phyloP scores from a whole-genome alignment of 129 eudicot species.

The Silybum marianum region DNA sequence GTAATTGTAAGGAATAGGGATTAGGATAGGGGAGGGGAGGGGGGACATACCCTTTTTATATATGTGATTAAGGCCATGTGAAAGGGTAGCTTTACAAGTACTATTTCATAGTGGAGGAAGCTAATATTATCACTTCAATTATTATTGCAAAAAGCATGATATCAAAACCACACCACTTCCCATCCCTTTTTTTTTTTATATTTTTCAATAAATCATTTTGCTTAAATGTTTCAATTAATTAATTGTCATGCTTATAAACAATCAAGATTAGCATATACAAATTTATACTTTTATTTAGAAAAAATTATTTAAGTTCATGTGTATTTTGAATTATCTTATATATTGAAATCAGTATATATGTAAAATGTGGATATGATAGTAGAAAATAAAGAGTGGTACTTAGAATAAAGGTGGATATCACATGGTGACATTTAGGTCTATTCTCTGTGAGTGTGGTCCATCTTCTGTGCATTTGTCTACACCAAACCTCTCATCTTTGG shows the following conservation, averaged over 20 bases:
- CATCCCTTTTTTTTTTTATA: not conserved
- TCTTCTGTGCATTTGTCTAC: slow-evolving; percentile 36
- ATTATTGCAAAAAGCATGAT: slow-evolving; percentile 44
- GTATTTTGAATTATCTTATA: not conserved
- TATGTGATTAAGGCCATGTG: slow-evolving; percentile 30
- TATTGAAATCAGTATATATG: not conserved
- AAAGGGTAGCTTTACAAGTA: slow-evolving; percentile 42
- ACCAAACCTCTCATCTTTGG: slow-evolving; percentile 15
- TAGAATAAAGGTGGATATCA: slow-evolving; percentile 35
- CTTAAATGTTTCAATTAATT: not conserved
- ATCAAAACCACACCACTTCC: slow-evolving; percentile 21
- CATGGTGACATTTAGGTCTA: slow-evolving; percentile 34
- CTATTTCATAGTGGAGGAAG: slow-evolving; percentile 35
- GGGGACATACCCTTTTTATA: slow-evolving; percentile 28
- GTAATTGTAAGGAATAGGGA: not conserved
- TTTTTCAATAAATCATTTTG: not conserved
- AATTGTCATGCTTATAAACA: not conserved
- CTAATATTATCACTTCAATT: slow-evolving; percentile 38
- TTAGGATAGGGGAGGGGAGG: not conserved
- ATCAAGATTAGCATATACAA: not conserved
- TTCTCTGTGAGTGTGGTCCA: slow-evolving; percentile 43
- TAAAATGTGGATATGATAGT: not conserved
- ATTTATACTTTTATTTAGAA: not conserved
- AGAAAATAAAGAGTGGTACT: slow-evolving; percentile 11
- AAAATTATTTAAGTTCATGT: not conserved